Conservation (phyloP, 768 basidiomycete genomes). For the Favolaschia claudopus region DNA sequence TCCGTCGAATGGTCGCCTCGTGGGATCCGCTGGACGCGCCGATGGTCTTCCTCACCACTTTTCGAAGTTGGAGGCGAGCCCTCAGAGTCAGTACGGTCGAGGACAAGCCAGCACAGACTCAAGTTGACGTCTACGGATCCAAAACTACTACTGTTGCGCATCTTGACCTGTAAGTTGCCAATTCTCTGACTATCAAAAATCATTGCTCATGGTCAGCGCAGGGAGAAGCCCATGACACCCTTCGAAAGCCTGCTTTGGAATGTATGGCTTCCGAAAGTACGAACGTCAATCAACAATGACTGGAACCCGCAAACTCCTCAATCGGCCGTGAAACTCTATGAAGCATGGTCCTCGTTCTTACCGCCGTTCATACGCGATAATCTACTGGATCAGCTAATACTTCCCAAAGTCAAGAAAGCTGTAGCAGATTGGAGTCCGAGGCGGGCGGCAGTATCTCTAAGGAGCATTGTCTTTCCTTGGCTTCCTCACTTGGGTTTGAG, state of each 20-base stretch:
- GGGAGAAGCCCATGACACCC: conserved; percentile 84
- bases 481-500: conserved; percentile 86
- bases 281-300: conserved; percentile 93
- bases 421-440: conserved; percentile 85
- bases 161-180: conserved; percentile 45
- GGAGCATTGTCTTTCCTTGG: conserved; percentile 94
- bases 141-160: conserved; percentile 40
- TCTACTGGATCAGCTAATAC: conserved; percentile 91
- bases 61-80: conserved; percentile 74
- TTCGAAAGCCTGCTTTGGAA: conserved; percentile 96
- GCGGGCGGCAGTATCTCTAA: too few species aligned
- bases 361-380: conserved; percentile 95
- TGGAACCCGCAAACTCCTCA: conserved; percentile 81
- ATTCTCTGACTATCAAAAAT: conserved; percentile 2
- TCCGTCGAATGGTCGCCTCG: conserved; percentile 72
- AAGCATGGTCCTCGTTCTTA: conserved; percentile 87
- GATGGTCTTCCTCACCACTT: conserved; percentile 64
- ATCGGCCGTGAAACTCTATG: conserved; percentile 83
- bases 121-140: conserved; percentile 68
- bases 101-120: conserved; percentile 46
- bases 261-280: conserved; percentile 94
- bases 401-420: conserved; percentile 90
- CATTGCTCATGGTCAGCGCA: conserved; percentile 37
- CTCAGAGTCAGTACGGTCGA: conserved; percentile 64
- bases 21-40: conserved; percentile 92